These are phyloP conservation scores for Diaporthe nobilis DNA, from an alignment of 2,329 filamentous ascomycete species.

Conservation along the genomic window DNA sequence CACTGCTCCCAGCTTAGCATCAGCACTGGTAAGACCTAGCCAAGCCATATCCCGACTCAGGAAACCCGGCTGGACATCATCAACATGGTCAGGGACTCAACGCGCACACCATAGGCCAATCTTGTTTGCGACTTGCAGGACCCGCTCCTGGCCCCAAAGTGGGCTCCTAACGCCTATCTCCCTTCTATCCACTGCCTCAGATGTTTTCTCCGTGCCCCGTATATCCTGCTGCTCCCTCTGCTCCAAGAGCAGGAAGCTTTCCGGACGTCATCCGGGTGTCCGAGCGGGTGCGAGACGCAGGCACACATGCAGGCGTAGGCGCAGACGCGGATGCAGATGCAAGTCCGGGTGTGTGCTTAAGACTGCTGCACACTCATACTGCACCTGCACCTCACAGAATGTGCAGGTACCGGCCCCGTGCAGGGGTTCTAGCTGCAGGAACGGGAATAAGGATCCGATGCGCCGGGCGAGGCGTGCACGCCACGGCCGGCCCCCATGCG, in stretches of 20 bases:
- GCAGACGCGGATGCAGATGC: conserved; percentile 12
- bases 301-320: neutral
- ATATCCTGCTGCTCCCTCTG: neutral
- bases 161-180: conserved; percentile 1
- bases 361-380: neutral
- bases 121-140: conserved; percentile 24
- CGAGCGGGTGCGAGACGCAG: conserved; percentile 16
- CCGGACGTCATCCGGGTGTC: neutral
- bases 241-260: conserved; percentile 11
- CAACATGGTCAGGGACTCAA: conserved; percentile 22
- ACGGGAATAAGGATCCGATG: conserved; percentile 31
- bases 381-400: neutral
- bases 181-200: conserved; percentile 17
- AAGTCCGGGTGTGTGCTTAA: conserved; percentile 10
- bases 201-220: neutral
- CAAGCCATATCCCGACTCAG: conserved; percentile 21
- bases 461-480: conserved; percentile 28
- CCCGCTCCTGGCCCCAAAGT: conserved; percentile 14
- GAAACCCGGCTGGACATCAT: conserved; percentile 14
- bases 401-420: conserved; percentile 17
- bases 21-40: conserved; percentile 14
- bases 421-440: conserved; percentile 16
- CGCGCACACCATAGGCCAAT: conserved; percentile 13
- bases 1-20: neutral
- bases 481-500: conserved; percentile 11